Evolutionary conservation across 495 filamentous ascomycete species (phyloP).

Genomic region (Aspergillus bertholletiae): DNA sequence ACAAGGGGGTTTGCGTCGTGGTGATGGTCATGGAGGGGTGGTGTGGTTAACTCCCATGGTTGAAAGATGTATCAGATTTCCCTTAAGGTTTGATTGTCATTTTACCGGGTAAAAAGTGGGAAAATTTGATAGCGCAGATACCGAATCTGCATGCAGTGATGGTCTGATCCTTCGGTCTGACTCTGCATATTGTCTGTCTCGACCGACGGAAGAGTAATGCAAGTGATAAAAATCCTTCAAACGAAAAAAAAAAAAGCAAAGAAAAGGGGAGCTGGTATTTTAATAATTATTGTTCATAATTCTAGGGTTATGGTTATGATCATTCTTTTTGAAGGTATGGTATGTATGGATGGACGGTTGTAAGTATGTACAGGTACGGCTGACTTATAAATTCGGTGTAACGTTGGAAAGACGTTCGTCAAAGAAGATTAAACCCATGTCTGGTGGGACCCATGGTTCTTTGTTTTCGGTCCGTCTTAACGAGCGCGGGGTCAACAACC

Average conservation of each 20-base stretch:
- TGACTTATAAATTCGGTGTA: not conserved
- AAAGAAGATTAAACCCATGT: conserved; percentile 12
- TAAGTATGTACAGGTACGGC: too few relatives aligned
- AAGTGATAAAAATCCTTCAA: not conserved
- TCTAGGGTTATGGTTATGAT: too few relatives aligned
- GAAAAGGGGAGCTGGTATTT: too few relatives aligned
- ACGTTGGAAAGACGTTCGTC: not conserved
- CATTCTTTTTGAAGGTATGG: too few relatives aligned
- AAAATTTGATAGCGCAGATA: not conserved
- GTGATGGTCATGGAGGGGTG: too few relatives aligned
- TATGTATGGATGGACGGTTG: too few relatives aligned
- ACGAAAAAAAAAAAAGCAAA: too few relatives aligned
- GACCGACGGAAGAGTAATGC: too few relatives aligned
- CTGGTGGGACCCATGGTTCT: conserved; percentile 11
- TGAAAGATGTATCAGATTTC: not conserved
- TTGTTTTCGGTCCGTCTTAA: conserved; percentile 3
- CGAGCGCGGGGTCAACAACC: conserved; percentile 2
- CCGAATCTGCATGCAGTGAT: not conserved
- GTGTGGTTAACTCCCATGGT: not conserved
- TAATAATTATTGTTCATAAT: too few relatives aligned
- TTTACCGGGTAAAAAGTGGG: not conserved
- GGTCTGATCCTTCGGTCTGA: not conserved
- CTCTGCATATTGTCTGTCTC: not conserved
- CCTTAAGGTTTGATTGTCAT: too few relatives aligned
- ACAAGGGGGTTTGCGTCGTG: too few relatives aligned